Evolutionary conservation across 148 eudicot genomes (phyloP).

Genomic region (Silene latifolia): DNA sequence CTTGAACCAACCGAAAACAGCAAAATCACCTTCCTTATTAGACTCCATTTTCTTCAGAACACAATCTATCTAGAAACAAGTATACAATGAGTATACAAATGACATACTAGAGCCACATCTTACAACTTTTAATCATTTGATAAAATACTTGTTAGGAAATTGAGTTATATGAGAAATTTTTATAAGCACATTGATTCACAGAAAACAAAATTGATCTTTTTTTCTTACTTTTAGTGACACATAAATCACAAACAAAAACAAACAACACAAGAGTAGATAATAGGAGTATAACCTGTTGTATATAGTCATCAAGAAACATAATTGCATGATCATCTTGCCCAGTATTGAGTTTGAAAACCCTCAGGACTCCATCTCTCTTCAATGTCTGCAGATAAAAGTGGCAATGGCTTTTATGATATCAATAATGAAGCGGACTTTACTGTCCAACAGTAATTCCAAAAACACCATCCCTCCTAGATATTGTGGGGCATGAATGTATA

Average conservation of each 20-base stretch:
- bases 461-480: not conserved
- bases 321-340: conserved; percentile 98
- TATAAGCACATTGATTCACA: not conserved
- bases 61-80: conserved; percentile 52
- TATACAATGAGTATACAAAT: conserved; percentile 7
- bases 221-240: not conserved
- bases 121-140: not conserved
- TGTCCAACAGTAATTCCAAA: conserved; percentile 1
- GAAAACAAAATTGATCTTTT: not conserved
- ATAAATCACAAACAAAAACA: not conserved
- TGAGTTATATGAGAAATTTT: not conserved
- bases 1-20: conserved; percentile 84
- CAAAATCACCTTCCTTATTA: conserved; percentile 50
- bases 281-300: conserved; percentile 50
- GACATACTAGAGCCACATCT: not conserved
- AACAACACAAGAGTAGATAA: not conserved
- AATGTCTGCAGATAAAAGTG: conserved; percentile 45
- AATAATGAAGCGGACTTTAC: not conserved
- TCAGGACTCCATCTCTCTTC: conserved; percentile 67
- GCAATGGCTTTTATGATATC: not conserved
- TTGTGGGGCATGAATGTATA: not conserved
- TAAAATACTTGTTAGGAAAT: not conserved
- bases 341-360: conserved; percentile 79
- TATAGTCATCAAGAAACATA: conserved; percentile 88
- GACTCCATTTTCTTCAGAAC: conserved; percentile 51